phyloP scores from a whole-genome alignment of 2,329 filamentous ascomycete species.

The Penicillium sp. region DNA sequence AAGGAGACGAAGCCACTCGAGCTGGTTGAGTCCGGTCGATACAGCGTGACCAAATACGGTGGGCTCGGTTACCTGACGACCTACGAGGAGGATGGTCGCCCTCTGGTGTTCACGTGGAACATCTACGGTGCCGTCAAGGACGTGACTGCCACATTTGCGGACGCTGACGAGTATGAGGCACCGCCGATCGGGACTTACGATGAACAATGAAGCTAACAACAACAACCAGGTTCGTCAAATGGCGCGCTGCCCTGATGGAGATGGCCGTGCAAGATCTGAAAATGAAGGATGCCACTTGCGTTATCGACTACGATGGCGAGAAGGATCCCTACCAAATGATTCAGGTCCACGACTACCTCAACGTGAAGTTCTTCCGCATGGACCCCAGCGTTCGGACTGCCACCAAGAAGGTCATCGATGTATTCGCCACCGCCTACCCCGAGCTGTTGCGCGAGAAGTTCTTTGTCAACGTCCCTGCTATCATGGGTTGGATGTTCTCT shows the following conservation, averaged over 20 bases:
- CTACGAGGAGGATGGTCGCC: conserved; percentile 57
- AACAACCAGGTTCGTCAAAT: conserved; percentile 72
- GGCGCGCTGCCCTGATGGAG: conserved; percentile 91
- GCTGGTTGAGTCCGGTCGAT: conserved; percentile 61
- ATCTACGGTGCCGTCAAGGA: conserved; percentile 87
- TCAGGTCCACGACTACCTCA: conserved; percentile 91
- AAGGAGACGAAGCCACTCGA: conserved; percentile 70
- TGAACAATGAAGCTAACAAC: not conserved
- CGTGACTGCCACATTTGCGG: conserved; percentile 75
- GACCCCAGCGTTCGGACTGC: conserved; percentile 73
- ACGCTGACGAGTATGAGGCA: conserved; percentile 69
- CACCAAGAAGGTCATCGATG: conserved; percentile 74
- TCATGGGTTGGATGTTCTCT: conserved; percentile 86
- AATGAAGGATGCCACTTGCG: conserved; percentile 67
- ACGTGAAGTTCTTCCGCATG: conserved; percentile 80
- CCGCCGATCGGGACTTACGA: not conserved
- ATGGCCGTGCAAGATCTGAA: conserved; percentile 72
- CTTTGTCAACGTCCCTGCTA: conserved; percentile 86
- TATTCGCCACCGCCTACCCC: conserved; percentile 80
- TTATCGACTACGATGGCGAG: conserved; percentile 58
- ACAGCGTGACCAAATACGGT: conserved; percentile 68
- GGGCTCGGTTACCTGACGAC: conserved; percentile 77
- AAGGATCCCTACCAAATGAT: conserved; percentile 82
- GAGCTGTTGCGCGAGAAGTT: conserved; percentile 89
- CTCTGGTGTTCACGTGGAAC: conserved; percentile 79